Evolutionary conservation across 169 alveolate genomes (phyloP), one percentile per base, ranked within the genome.

Genomic region (Eimeria necatrix): DNA sequence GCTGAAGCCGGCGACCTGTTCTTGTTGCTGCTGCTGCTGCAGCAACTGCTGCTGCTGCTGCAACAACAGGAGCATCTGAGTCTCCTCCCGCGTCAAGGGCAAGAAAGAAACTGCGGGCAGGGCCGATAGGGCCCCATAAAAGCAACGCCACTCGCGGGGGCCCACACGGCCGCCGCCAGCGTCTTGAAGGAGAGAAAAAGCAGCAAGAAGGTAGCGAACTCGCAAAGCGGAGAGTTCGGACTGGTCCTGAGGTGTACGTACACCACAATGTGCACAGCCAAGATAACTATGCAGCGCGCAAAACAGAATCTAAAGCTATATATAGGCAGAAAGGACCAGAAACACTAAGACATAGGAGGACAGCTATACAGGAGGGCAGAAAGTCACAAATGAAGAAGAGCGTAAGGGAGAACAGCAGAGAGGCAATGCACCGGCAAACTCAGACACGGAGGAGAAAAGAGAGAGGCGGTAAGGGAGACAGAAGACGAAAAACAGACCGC

Each of bases 1-100:
- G 20, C 22, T 18, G 68, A 56, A 18, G 20, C 22, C 12, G 68
- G 68, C 12, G 2, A 14, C 68, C 20, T 10, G 68, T 18, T 56
- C 22, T 56, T 56, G 68, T 56, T 56, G 68, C 68, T 56, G 68
- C 68, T 56, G 68, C 68, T 56, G 68, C 68, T 56, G 68, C 22
- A 56, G 68, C 12, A 56, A 56, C 41, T 32, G 41, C 41, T 32
- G 41, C 41, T 32, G 41, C 41, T 32, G 41, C 2, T 32, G 41
- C 41, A 32, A 32, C 41, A 32, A 32, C 41, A 32, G 41, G 41
- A 32, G 41, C 12, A 56, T 10, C 68, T 18, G 12, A 14, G 68
- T 56, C 20, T 56, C 68, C 20, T 56, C 68, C 22, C 22, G 68
- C 22, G 22, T 56, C 68, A 56, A 18, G 22, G 68, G 12, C 68